Evolutionary conservation across 1,139 yeast genomes (phyloP).

Genomic region (Debaryomycetaceae sp.): DNA sequence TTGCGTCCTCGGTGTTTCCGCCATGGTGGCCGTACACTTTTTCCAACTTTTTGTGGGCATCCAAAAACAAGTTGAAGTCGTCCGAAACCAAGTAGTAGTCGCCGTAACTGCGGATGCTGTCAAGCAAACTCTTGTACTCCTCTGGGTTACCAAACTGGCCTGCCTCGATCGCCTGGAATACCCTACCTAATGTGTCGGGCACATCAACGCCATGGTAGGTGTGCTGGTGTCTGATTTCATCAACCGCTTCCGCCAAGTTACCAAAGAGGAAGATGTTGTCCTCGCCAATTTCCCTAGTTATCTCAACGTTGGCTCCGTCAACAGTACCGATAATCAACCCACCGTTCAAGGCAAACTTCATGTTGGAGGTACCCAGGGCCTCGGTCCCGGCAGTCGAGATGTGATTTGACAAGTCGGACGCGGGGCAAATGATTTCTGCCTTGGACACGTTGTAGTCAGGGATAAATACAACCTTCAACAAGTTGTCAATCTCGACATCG

Average conservation of each 20-base stretch:
- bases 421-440: conserved; percentile 89
- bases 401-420: conserved; percentile 87
- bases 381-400: conserved; percentile 98
- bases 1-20: conserved; percentile 39
- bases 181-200: conserved; percentile 55
- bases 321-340: conserved; percentile 94
- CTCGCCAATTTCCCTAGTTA: conserved; percentile 89
- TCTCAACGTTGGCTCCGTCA: conserved; percentile 95
- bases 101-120: conserved; percentile 66
- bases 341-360: conserved; percentile 93
- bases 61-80: conserved; percentile 82
- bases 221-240: conserved; percentile 76
- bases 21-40: conserved; percentile 55
- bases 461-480: conserved; percentile 80
- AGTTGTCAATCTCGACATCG: conserved; percentile 68
- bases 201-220: conserved; percentile 51
- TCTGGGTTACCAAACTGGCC: conserved; percentile 71
- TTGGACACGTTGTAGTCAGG: conserved; percentile 93
- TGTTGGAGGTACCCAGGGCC: conserved; percentile 93
- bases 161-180: conserved; percentile 61
- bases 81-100: conserved; percentile 85
- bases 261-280: conserved; percentile 91
- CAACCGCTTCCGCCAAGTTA: conserved; percentile 84
- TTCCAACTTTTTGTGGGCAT: conserved; percentile 76
- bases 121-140: conserved; percentile 66